These are phyloP conservation scores for Benincasa hispida DNA, from an alignment of 306 rosid genomes.

Conservation along the genomic window DNA sequence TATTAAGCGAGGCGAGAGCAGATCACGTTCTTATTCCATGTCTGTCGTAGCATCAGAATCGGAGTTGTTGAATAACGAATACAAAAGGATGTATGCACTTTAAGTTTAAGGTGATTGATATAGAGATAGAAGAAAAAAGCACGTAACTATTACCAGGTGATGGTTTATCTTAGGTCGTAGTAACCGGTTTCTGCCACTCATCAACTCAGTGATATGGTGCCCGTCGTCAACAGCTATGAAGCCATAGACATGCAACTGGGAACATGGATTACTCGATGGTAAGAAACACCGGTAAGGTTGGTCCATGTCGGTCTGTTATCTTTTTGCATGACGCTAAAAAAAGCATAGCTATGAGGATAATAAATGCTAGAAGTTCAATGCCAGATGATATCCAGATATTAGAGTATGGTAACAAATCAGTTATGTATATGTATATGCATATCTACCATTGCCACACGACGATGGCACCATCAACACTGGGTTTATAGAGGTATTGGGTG, in stretches of 20 bases:
- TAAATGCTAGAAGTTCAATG: background rate
- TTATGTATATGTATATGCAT: background rate
- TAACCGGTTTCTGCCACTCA: background rate
- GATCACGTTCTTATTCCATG: constrained; percentile 49
- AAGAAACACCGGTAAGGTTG: background rate
- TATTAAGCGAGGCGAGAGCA: constrained; percentile 39
- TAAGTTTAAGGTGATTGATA: constrained; percentile 18
- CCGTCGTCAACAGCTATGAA: background rate
- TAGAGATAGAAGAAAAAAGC: background rate
- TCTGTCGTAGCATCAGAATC: constrained; percentile 58
- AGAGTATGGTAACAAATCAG: background rate
- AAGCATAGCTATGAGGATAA: background rate
- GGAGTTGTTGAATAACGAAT: constrained; percentile 75
- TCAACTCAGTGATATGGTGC: background rate
- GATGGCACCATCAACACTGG: background rate
- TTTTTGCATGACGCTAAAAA: background rate
- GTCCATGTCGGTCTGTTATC: background rate
- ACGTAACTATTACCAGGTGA: background rate
- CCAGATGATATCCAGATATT: background rate
- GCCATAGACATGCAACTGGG: background rate
- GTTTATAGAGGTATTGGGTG: background rate
- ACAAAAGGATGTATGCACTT: constrained; percentile 88
- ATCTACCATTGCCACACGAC: background rate
- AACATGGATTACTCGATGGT: background rate
- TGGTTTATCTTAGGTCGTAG: background rate